A percentile compares a stretch with the other conserved stretches of the same genome.
Evolutionary conservation across 2,329 filamentous ascomycete species (phyloP).

Genomic region (Capronia americana): DNA sequence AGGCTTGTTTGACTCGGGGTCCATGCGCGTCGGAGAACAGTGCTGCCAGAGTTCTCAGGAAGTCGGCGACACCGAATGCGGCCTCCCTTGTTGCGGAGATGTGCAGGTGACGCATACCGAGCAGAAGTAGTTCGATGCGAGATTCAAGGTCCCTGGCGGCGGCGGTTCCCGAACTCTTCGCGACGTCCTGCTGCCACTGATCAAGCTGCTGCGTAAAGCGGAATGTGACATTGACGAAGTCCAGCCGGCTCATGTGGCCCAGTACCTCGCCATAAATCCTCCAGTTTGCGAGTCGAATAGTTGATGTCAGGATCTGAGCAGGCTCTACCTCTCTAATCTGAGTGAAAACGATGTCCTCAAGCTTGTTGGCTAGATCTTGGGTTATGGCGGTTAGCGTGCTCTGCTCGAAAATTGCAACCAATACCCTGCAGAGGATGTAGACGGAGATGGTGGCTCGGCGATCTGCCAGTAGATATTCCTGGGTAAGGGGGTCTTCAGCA

Average conservation of each 20-base stretch:
- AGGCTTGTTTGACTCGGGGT: constrained; percentile 87
- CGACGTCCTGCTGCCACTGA: constrained; percentile 75
- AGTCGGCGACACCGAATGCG: constrained; percentile 66
- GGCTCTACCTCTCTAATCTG: constrained; percentile 89
- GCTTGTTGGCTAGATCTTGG: constrained; percentile 87
- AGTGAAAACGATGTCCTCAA: constrained; percentile 96
- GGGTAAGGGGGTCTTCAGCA: constrained; percentile 46
- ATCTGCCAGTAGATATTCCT: constrained; percentile 77
- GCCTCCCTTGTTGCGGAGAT: constrained; percentile 76
- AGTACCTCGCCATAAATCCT: constrained; percentile 89
- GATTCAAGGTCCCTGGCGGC: constrained; percentile 73
- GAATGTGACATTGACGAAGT: constrained; percentile 82
- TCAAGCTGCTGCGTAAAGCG: constrained; percentile 84
- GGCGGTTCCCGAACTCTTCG: constrained; percentile 65
- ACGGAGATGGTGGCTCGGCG: constrained; percentile 92
- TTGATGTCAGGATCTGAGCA: constrained; percentile 72
- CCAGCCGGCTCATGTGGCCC: constrained; percentile 94
- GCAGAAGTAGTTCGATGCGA: constrained; percentile 83
- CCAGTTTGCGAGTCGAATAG: constrained; percentile 92
- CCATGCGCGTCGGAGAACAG: constrained; percentile 87
- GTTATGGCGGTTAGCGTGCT: constrained; percentile 83
- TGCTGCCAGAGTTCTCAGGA: constrained; percentile 79
- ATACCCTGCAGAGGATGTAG: constrained; percentile 89
- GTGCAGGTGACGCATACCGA: constrained; percentile 88
- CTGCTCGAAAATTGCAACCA: constrained; percentile 92